phyloP scores from a whole-genome alignment of 2,329 filamentous ascomycete species.

The Pseudogymnoascus sp. region DNA sequence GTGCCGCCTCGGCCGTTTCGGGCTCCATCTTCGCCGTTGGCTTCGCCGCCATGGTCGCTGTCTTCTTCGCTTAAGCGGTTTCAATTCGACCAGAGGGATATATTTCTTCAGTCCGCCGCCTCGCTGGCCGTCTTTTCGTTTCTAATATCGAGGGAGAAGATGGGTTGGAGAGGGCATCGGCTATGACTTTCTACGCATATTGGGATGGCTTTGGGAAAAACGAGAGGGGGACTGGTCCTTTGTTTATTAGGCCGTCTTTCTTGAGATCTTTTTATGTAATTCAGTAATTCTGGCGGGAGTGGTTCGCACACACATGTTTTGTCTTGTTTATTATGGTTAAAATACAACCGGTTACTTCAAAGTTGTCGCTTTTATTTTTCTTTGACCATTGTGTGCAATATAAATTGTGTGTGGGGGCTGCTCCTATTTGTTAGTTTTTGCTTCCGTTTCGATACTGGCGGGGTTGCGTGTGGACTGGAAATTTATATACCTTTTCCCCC shows the following conservation, averaged over 20 bases:
- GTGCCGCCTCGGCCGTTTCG: conserved; percentile 25
- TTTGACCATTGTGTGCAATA: background rate
- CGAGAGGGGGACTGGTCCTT: background rate
- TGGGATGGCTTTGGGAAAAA: conserved; percentile 3
- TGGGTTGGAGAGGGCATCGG: background rate
- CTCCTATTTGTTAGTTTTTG: background rate
- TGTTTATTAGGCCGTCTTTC: background rate
- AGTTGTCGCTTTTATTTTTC: background rate
- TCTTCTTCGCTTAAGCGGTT: conserved; percentile 27
- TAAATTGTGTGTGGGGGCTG: background rate
- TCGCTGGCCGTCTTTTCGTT: background rate
- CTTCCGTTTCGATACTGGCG: background rate
- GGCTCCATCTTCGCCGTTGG: conserved; percentile 26
- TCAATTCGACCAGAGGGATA: background rate
- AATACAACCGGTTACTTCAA: background rate
- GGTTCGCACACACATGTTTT: background rate
- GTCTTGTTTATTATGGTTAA: background rate
- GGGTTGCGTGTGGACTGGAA: background rate
- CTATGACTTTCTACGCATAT: conserved; percentile 2
- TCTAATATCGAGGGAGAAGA: background rate
- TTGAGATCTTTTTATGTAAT: background rate
- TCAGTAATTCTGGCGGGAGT: background rate
- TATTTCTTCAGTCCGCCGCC: conserved; percentile 1
- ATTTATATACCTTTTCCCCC: background rate
- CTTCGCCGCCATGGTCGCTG: conserved; percentile 20